Conservation (phyloP, 106 monocot genomes). For the Xerophyta viscosa region DNA sequence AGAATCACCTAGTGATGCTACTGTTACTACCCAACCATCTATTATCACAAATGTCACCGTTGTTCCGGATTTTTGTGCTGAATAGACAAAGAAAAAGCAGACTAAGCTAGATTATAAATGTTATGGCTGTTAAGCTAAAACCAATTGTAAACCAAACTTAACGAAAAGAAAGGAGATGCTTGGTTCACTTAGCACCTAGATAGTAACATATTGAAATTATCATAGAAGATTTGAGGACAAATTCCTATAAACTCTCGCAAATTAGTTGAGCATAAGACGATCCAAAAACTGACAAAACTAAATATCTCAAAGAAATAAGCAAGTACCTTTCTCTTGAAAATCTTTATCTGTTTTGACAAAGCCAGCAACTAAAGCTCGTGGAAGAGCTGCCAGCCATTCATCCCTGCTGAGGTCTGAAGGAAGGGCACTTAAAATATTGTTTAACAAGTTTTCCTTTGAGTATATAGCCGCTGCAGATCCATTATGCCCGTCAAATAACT, state of each 20-base stretch:
- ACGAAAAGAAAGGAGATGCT: too few relatives aligned
- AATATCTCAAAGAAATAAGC: not conserved
- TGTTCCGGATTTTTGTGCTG: conserved; percentile 78
- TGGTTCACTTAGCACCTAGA: too few relatives aligned
- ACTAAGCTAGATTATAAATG: too few relatives aligned
- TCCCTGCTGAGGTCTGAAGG: conserved; percentile 73
- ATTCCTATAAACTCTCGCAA: too few relatives aligned
- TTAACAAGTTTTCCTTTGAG: conserved; percentile 69
- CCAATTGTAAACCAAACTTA: too few relatives aligned
- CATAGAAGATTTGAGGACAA: too few relatives aligned
- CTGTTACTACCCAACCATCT: conserved; percentile 77
- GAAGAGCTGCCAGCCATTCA: conserved; percentile 85
- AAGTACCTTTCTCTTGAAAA: conserved; percentile 67
- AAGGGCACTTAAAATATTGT: conserved; percentile 74
- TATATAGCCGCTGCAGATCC: conserved; percentile 84
- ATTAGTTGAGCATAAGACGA: too few relatives aligned
- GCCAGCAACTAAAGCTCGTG: conserved; percentile 84
- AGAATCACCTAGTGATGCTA: conserved; percentile 96
- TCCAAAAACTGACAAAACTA: too few relatives aligned
- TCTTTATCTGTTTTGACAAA: conserved; percentile 98
- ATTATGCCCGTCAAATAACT: conserved; percentile 97
- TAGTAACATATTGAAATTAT: too few relatives aligned
- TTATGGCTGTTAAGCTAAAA: too few relatives aligned
- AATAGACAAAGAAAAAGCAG: conserved; percentile 1
- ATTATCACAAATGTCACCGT: conserved; percentile 90